A percentile compares a stretch with the other conserved stretches of the same genome.
Evolutionary conservation across 305 asterid species (phyloP).

Genomic region (Fraxinus greggii): DNA sequence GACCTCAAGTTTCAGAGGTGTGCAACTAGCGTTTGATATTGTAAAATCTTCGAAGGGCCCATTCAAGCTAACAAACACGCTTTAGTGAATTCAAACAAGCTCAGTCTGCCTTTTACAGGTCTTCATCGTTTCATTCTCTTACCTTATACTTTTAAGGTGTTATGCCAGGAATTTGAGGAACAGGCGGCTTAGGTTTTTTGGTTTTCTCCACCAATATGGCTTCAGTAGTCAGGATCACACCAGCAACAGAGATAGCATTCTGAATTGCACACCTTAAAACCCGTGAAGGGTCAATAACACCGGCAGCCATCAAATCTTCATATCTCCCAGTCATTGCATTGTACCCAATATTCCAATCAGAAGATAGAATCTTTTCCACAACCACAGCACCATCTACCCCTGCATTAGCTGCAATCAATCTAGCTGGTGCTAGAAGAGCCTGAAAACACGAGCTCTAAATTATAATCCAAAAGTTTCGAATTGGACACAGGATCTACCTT

Average conservation of each 20-base stretch:
- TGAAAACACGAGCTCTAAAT: slow-evolving; percentile 32
- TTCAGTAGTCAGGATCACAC: slow-evolving; percentile 78
- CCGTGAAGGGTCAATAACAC: slow-evolving; percentile 78
- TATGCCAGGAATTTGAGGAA: slow-evolving; percentile 81
- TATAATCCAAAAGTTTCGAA: background rate
- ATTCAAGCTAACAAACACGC: slow-evolving; percentile 1
- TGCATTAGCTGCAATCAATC: slow-evolving; percentile 76
- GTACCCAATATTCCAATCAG: slow-evolving; percentile 60
- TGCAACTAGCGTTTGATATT: background rate
- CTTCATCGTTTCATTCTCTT: slow-evolving; percentile 7
- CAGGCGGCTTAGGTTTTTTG: slow-evolving; percentile 57
- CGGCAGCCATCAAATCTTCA: slow-evolving; percentile 82
- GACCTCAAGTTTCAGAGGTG: background rate
- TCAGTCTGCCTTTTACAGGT: slow-evolving; percentile 5
- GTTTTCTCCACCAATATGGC: slow-evolving; percentile 80
- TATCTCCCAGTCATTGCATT: slow-evolving; percentile 76
- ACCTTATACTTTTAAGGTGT: slow-evolving; percentile 38
- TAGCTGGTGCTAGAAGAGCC: slow-evolving; percentile 94
- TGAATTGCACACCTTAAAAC: slow-evolving; percentile 82
- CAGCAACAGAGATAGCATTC: slow-evolving; percentile 87
- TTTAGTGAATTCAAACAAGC: background rate
- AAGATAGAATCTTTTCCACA: slow-evolving; percentile 55
- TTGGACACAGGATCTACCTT: background rate
- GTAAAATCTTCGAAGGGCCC: background rate
- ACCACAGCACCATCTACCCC: slow-evolving; percentile 84